phyloP scores from a whole-genome alignment of 164 flowering plant species.

The Houttuynia cordata region DNA sequence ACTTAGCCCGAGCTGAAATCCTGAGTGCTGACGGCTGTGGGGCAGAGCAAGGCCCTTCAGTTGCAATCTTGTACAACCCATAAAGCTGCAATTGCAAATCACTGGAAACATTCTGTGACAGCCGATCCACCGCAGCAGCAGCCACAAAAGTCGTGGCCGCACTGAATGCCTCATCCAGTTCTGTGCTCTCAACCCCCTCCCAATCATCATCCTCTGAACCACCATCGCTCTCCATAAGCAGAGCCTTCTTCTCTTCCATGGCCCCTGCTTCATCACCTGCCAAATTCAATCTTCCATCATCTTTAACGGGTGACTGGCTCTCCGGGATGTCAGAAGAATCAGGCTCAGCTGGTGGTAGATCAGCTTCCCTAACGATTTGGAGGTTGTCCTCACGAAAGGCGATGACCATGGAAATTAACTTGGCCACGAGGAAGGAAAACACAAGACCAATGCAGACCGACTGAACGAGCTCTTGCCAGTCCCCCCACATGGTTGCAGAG shows the following conservation, averaged over 20 bases:
- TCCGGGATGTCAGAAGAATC: background rate
- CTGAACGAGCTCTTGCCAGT: slow-evolving; percentile 65
- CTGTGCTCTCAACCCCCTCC: slow-evolving; percentile 97
- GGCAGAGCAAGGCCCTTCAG: slow-evolving; percentile 81
- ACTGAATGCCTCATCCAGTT: slow-evolving; percentile 79
- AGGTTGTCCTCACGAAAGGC: slow-evolving; percentile 63
- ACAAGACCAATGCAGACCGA: slow-evolving; percentile 60
- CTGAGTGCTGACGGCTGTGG: slow-evolving; percentile 89
- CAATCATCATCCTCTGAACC: slow-evolving; percentile 52
- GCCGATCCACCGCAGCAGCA: slow-evolving; percentile 66
- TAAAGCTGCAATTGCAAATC: slow-evolving; percentile 85
- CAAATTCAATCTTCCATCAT: background rate
- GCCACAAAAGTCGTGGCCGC: slow-evolving; percentile 97
- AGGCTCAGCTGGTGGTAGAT: slow-evolving; percentile 21
- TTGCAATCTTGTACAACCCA: slow-evolving; percentile 85
- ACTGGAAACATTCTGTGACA: slow-evolving; percentile 48
- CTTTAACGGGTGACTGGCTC: background rate
- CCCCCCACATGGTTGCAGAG: slow-evolving; percentile 16
- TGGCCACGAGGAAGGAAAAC: slow-evolving; percentile 78
- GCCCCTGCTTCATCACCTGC: background rate
- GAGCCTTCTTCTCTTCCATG: background rate
- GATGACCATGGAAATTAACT: slow-evolving; percentile 64
- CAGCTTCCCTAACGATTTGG: slow-evolving; percentile 13
- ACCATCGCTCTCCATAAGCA: slow-evolving; percentile 22
- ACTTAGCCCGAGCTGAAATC: slow-evolving; percentile 87